Percentiles rank a stretch among this genome's conserved stretches.
phyloP scores from a whole-genome alignment of 225 moss, liverwort and hornwort species.

The Pseudoscleropodium purum region DNA sequence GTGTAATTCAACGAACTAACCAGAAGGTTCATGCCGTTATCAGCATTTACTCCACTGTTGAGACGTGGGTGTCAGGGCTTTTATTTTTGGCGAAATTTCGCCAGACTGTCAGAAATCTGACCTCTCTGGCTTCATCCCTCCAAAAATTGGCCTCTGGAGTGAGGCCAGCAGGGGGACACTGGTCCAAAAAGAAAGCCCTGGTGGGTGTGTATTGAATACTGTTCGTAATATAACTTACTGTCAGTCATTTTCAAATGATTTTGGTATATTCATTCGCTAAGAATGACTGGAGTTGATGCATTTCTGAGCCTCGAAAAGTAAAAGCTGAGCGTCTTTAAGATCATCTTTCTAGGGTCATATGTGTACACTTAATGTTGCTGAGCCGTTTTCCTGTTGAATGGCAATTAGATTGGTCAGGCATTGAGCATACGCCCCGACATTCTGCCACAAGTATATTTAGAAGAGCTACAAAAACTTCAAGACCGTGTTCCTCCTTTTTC shows the following conservation, averaged over 20 bases:
- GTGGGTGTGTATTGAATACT: background rate
- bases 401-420: constrained; percentile 78
- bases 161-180: too few relatives aligned
- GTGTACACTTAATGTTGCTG: background rate
- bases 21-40: background rate
- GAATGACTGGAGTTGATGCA: background rate
- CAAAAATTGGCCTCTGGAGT: too few relatives aligned
- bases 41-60: background rate
- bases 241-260: background rate
- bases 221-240: background rate
- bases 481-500: constrained; percentile 89
- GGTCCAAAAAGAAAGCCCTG: too few relatives aligned
- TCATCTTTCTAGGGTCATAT: background rate
- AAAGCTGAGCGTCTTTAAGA: background rate
- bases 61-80: background rate
- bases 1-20: background rate
- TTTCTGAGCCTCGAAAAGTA: background rate
- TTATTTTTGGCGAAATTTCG: too few relatives aligned
- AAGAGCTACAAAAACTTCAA: constrained; percentile 84
- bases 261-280: background rate
- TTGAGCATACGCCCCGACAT: constrained; percentile 89
- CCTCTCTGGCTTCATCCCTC: too few relatives aligned
- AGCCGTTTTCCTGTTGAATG: constrained; percentile 2
- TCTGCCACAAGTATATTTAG: constrained; percentile 64
- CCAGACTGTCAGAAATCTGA: too few relatives aligned